These are phyloP conservation scores for Pythium phragmiticola DNA, from an alignment of 352 stramenopile species.

Conservation along the genomic window DNA sequence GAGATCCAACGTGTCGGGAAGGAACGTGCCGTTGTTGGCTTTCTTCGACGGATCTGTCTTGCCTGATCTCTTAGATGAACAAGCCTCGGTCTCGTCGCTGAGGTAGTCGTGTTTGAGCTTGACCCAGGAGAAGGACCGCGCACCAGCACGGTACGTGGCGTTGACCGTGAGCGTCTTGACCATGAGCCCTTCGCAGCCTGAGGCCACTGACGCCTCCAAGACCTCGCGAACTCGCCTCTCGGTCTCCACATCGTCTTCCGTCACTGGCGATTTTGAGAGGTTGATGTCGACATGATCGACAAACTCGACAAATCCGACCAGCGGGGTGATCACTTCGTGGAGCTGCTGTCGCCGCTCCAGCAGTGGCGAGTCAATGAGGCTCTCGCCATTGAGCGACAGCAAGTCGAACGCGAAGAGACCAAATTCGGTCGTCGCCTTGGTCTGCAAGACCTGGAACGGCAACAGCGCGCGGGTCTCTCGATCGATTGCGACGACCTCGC, in stretches of 20 bases:
- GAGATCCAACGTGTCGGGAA: slow-evolving; percentile 94
- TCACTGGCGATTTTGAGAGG: slow-evolving; percentile 6
- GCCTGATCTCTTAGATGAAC: background rate
- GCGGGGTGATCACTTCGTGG: slow-evolving; percentile 32
- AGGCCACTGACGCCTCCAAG: slow-evolving; percentile 48
- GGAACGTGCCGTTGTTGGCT: slow-evolving; percentile 47
- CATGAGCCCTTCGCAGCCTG: slow-evolving; percentile 82
- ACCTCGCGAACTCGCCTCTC: slow-evolving; percentile 30
- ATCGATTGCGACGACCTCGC: slow-evolving; percentile 75
- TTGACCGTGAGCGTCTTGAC: slow-evolving; percentile 57
- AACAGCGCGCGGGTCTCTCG: slow-evolving; percentile 43
- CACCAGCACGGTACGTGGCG: slow-evolving; percentile 62
- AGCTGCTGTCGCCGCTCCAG: slow-evolving; percentile 45
- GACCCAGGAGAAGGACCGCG: slow-evolving; percentile 80
- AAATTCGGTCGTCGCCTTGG: slow-evolving; percentile 67
- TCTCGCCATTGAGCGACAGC: slow-evolving; percentile 47
- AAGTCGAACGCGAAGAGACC: slow-evolving; percentile 82
- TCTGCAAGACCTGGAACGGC: slow-evolving; percentile 80
- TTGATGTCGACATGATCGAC: slow-evolving; percentile 56
- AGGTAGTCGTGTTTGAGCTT: slow-evolving; percentile 86
- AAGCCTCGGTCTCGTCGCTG: slow-evolving; percentile 21
- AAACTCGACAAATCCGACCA: slow-evolving; percentile 55
- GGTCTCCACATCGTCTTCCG: background rate
- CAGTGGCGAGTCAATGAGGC: slow-evolving; percentile 29
- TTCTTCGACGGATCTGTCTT: background rate